phyloP scores from a whole-genome alignment of 176 grass and related monocot species.

The Avena insularis region DNA sequence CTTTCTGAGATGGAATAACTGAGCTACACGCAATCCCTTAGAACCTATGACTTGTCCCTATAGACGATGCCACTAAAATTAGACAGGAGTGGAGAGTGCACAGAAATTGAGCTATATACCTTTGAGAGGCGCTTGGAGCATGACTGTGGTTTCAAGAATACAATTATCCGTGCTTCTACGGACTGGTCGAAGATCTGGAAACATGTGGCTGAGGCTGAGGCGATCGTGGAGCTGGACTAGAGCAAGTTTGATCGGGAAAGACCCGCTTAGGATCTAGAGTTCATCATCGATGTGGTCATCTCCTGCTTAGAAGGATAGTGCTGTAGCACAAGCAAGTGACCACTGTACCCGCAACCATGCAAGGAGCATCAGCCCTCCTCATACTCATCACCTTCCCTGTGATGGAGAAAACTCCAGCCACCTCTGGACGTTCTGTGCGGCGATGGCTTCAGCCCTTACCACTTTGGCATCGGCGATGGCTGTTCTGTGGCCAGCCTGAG shows the following conservation, averaged over 20 bases:
- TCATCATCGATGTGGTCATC: too few relatives aligned
- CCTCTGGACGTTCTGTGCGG: neutral
- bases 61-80: neutral
- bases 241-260: too few relatives aligned
- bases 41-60: neutral
- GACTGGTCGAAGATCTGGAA: too few relatives aligned
- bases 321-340: neutral
- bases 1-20: neutral
- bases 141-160: too few relatives aligned
- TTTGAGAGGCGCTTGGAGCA: too few relatives aligned
- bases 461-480: neutral
- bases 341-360: constrained; percentile 29
- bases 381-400: constrained; percentile 8
- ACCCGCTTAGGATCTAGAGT: too few relatives aligned
- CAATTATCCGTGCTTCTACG: too few relatives aligned
- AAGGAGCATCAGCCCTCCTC: constrained; percentile 14
- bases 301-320: neutral
- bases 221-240: too few relatives aligned
- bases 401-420: neutral
- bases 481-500: neutral
- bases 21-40: neutral
- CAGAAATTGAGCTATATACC: neutral
- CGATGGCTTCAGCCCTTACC: neutral
- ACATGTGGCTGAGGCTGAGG: too few relatives aligned
- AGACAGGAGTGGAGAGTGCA: neutral